Evolutionary conservation across 2,329 filamentous ascomycete genomes (phyloP).

Genomic region (Polytolypa hystricis): DNA sequence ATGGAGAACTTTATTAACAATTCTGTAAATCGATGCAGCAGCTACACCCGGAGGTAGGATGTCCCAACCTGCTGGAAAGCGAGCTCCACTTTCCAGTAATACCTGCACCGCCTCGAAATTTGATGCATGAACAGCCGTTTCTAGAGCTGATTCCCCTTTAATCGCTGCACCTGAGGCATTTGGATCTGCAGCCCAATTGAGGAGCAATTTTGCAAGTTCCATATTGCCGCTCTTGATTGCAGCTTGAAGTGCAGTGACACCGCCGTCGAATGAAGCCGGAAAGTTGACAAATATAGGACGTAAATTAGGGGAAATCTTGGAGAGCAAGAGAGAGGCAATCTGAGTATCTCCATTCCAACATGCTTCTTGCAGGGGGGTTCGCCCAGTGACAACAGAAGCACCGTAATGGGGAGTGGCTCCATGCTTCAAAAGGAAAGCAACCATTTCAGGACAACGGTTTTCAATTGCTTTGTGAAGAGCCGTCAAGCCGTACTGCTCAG

Average conservation of each 20-base stretch:
- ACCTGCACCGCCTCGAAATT: background rate
- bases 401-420: constrained; percentile 5
- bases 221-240: constrained; percentile 5
- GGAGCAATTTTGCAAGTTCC: constrained; percentile 5
- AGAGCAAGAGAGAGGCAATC: constrained; percentile 3
- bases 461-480: constrained; percentile 10
- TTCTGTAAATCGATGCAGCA: no score
- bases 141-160: constrained; percentile 11
- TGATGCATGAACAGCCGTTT: constrained; percentile 5
- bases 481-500: constrained; percentile 6
- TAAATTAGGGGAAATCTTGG: background rate
- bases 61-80: background rate
- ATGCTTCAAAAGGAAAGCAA: constrained; percentile 2
- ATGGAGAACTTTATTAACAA: no score
- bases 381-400: background rate
- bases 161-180: constrained; percentile 5
- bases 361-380: constrained; percentile 3
- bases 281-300: constrained; percentile 13
- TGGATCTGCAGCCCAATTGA: constrained; percentile 8
- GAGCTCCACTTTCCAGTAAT: constrained; percentile 1
- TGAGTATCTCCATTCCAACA: constrained; percentile 2
- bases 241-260: constrained; percentile 8
- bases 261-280: background rate
- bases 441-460: constrained; percentile 4
- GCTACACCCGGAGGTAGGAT: background rate